phyloP scores from a whole-genome alignment of 495 filamentous ascomycete genomes.

The Aspergillus funiculosus region DNA sequence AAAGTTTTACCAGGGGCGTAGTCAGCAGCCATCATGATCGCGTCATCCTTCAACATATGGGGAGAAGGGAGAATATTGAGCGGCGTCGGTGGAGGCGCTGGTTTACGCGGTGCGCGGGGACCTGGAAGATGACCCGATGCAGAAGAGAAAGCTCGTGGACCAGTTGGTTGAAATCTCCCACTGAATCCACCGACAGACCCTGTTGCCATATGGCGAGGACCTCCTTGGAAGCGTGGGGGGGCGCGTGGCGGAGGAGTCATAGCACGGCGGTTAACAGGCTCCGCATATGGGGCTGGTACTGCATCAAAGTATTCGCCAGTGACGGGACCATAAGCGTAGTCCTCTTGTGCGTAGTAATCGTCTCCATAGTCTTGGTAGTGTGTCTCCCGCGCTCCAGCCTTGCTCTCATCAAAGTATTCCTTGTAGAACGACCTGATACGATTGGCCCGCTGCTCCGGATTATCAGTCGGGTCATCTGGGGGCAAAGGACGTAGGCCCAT shows the following conservation, averaged over 20 bases:
- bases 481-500: constrained; percentile 91
- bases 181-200: constrained; percentile 42
- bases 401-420: constrained; percentile 93
- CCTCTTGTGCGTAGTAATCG: constrained; percentile 52
- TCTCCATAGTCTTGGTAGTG: constrained; percentile 69
- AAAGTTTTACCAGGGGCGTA: constrained; percentile 77
- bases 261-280: constrained; percentile 79
- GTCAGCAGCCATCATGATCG: constrained; percentile 67
- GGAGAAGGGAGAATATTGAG: constrained; percentile 79
- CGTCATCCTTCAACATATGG: constrained; percentile 78
- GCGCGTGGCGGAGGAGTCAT: constrained; percentile 93
- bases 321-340: constrained; percentile 64
- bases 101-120: constrained; percentile 48
- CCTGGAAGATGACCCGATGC: constrained; percentile 55
- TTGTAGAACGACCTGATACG: constrained; percentile 98
- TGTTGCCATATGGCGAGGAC: constrained; percentile 41
- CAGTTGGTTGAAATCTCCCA: constrained; percentile 38
- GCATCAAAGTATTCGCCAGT: constrained; percentile 69
- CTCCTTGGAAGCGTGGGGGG: constrained; percentile 63
- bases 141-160: constrained; percentile 61
- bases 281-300: constrained; percentile 58
- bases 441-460: constrained; percentile 91
- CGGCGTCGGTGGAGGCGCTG: constrained; percentile 65
- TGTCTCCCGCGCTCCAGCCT: constrained; percentile 42
- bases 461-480: constrained; percentile 75